Evolutionary conservation across 169 alveolate genomes (phyloP), one percentile per base, ranked within the genome.

Genomic region (Cryptosporidium ryanae): DNA sequence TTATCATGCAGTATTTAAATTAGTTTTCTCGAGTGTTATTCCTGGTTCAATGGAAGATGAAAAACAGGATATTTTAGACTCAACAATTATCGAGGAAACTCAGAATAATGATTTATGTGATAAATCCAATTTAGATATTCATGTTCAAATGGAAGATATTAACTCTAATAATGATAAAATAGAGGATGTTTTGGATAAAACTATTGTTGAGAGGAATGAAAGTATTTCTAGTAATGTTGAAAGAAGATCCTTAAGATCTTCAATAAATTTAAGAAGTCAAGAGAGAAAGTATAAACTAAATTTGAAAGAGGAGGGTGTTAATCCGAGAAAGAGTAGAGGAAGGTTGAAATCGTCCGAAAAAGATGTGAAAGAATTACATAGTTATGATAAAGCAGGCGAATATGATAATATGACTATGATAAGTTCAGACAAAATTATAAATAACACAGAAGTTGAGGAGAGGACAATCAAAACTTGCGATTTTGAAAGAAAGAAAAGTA

Each of bases 251-350:
- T 32, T 65, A 21, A 68, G 66, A 21, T 68, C 83, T 55, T 68
- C 83, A 10, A 68, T 68, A 66, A 68, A 65, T 46, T 34, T 68
- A n/a, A 68, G 83, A 34, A 68, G 83, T 48, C 83, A 68, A 13
- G 83, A 68, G 38, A 68, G 83, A 31, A 68, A 55, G 52, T 49
- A 52, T 27, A 68, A 66, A 29, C 52, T 68, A 27, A 68, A 66
- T 49, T 21, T 65, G 34, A 68, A 52, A 10, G 83, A 68, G 8
- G 83, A 49, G n/a, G 54, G 12, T 0, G 66, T 50, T 0, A 65
- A 49, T 18, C 66, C 13, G 17, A 49, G 23, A 29, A 18, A 23
- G n/a, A 68, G 54, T 2, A 43, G 66, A 12, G 34, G 83, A 31
- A 68, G 50, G 52, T 48, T 66, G 5, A 68, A 46, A 31, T n/a